A percentile compares a stretch with the other conserved stretches of the same genome.
Conservation (phyloP, 2,329 filamentous ascomycete genomes). For the Cladosporium austrohemisphaericum region DNA sequence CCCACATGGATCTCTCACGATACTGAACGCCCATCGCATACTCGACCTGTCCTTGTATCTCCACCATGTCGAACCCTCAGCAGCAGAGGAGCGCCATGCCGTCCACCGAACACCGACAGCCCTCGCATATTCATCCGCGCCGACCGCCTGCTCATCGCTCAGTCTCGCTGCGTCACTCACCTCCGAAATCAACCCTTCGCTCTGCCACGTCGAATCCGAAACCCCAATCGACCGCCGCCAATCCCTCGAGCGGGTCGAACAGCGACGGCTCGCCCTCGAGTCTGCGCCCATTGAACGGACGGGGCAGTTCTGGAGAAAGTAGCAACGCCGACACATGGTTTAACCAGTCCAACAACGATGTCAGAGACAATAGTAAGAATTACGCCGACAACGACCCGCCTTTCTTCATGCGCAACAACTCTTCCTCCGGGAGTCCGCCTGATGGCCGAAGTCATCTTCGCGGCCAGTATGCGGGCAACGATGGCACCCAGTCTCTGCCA, state of each 20-base stretch:
- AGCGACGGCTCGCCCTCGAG: constrained; percentile 37
- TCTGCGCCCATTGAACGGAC: constrained; percentile 35
- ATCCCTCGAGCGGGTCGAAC: constrained; percentile 13
- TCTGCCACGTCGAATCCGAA: not conserved
- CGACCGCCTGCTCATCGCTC: constrained; percentile 44
- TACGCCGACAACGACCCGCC: constrained; percentile 44
- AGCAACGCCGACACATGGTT: constrained; percentile 53
- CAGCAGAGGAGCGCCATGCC: not conserved
- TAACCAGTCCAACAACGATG: constrained; percentile 49
- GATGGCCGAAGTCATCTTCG: constrained; percentile 23
- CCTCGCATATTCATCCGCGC: constrained; percentile 31
- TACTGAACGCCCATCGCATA: not conserved
- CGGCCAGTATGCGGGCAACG: constrained; percentile 13
- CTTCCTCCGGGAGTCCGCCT: constrained; percentile 42
- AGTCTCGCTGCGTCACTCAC: constrained; percentile 44
- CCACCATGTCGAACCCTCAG: constrained; percentile 5
- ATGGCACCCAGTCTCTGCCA: constrained; percentile 20
- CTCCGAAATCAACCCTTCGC: constrained; percentile 2
- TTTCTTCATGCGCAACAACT: constrained; percentile 37
- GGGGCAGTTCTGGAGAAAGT: constrained; percentile 48
- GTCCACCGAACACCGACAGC: not conserved
- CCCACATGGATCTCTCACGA: constrained; percentile 8
- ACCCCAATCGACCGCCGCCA: constrained; percentile 16
- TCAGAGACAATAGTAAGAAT: constrained; percentile 34
- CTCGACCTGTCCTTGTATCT: not conserved